Evolutionary conservation across 306 rosid genomes (phyloP).

Genomic region (Crataegus laevigata): DNA sequence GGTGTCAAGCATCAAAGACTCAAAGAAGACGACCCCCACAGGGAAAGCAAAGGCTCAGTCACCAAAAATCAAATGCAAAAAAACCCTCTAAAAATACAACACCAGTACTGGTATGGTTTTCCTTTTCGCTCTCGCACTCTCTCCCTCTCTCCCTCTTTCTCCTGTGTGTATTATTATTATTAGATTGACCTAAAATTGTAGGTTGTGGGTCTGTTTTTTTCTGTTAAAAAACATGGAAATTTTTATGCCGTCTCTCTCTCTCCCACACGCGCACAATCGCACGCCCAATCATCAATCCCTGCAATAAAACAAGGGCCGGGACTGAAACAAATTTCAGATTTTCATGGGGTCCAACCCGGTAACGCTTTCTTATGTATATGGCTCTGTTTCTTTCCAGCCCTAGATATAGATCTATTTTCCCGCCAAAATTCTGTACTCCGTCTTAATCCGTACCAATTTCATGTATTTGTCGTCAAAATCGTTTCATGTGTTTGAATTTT

Average conservation of each 20-base stretch:
- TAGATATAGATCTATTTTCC: slow-evolving; percentile 38
- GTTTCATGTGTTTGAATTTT: not conserved
- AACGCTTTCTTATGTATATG: not conserved
- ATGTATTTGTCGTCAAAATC: not conserved
- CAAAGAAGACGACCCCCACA: not conserved
- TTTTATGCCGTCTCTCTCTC: slow-evolving; percentile 28
- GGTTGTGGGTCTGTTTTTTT: not conserved
- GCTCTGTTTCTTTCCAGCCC: slow-evolving; percentile 16
- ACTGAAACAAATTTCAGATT: slow-evolving; percentile 4
- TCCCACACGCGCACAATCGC: not conserved
- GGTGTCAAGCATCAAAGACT: slow-evolving; percentile 9
- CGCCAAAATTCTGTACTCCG: slow-evolving; percentile 35
- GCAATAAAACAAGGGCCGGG: slow-evolving; percentile 33
- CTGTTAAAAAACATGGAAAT: slow-evolving; percentile 1
- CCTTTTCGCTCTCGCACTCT: not conserved
- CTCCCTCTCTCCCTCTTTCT: not conserved
- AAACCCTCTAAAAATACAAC: not conserved
- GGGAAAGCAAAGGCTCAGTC: slow-evolving; percentile 7
- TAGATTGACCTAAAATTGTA: slow-evolving; percentile 12
- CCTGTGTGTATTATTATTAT: not conserved
- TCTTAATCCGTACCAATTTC: slow-evolving; percentile 21
- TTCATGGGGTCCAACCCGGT: slow-evolving; percentile 3
- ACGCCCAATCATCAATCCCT: slow-evolving; percentile 9
- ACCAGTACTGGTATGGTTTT: slow-evolving; percentile 15
- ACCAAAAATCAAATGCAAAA: slow-evolving; percentile 1